Percentiles rank a stretch among this genome's conserved stretches.
Conservation (phyloP, 129 eudicot genomes). For the Pittosporum tobira region DNA sequence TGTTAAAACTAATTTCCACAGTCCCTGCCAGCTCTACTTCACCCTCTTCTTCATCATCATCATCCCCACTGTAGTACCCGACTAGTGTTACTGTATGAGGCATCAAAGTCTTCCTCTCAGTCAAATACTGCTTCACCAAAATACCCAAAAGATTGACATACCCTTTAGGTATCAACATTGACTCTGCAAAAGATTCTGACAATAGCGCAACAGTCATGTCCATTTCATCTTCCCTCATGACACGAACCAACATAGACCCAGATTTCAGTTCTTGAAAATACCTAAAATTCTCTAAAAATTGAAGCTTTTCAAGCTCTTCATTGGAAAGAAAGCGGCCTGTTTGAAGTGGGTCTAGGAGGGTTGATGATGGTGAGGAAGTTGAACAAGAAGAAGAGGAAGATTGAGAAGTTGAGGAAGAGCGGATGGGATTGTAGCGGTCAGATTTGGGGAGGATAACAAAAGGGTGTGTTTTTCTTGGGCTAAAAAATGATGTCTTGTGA, state of each 20-base stretch:
- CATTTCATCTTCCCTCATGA: slow-evolving; percentile 75
- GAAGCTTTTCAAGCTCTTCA: slow-evolving; percentile 59
- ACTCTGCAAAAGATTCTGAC: slow-evolving; percentile 88
- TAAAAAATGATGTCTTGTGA: slow-evolving; percentile 9
- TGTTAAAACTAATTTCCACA: slow-evolving; percentile 70
- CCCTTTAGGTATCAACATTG: slow-evolving; percentile 61
- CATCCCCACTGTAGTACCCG: slow-evolving; percentile 49
- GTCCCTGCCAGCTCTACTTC: slow-evolving; percentile 79
- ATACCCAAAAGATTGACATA: slow-evolving; percentile 57
- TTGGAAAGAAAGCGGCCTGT: slow-evolving; percentile 42
- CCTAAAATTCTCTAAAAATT: slow-evolving; percentile 36
- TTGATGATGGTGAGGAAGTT: slow-evolving; percentile 20
- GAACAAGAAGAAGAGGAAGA: slow-evolving; percentile 23
- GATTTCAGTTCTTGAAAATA: slow-evolving; percentile 56
- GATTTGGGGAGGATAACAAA: slow-evolving; percentile 29
- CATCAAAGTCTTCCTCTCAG: slow-evolving; percentile 60
- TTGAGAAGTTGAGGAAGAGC: slow-evolving; percentile 31
- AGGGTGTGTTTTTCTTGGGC: slow-evolving; percentile 17
- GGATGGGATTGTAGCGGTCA: slow-evolving; percentile 21
- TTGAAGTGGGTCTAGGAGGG: slow-evolving; percentile 42
- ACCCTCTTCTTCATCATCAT: slow-evolving; percentile 25
- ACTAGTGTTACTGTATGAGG: slow-evolving; percentile 77
- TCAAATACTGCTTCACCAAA: slow-evolving; percentile 64
- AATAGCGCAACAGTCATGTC: slow-evolving; percentile 57
- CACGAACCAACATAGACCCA: slow-evolving; percentile 64